Evolutionary conservation across 768 basidiomycete genomes (phyloP), one percentile per base, ranked within the genome.

Genomic region (Mycena sanguinolenta): DNA sequence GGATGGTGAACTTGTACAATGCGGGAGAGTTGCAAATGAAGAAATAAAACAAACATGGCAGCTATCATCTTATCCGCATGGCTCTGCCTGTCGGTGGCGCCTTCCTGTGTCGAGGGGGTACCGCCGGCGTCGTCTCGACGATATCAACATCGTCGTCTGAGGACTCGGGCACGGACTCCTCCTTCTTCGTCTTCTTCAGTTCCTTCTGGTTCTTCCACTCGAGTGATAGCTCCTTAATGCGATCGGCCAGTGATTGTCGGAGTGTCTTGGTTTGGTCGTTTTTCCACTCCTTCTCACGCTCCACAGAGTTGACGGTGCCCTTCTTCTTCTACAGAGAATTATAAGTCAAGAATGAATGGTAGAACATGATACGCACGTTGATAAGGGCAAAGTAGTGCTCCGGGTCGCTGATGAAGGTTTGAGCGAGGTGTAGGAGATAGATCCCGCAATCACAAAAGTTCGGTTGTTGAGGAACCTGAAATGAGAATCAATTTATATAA

Each of bases 391-490:
- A 82, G 66, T 91, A 88, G 21, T 80, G 76, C 0, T 79, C 75
- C 0, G 95, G 92, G 62, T 92, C 81, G 10, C 77, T 81, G 79
- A 98, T 88, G 76, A 99, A 94, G 0, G 88, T 89, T 74, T 90
- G 84, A 10, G 91, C 93, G 59, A 95, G 95, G 76, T 99, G 96
- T 14, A 99, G 83, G 16, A 99, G 85, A 79, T 95, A 99, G 32
- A 98, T 78, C 8, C 98, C 98, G 74, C 98, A 99, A 78, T 98
- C 97, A 76, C 91, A 94, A 72, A 85, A 94, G 77, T 99, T 98
- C 19, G 90, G 89, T 77, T 99, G 98, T 27, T 84, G 83, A 4
- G 97, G 97, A 4, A 96, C 95, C 95, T 97, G 39, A 38, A 17
- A 34, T 30, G 38, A 49, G 8, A 57, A 27, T n/a, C n/a, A n/a